phyloP scores from a whole-genome alignment of 805 yeast genomes.

The Sungouiozyma ichnusensis region DNA sequence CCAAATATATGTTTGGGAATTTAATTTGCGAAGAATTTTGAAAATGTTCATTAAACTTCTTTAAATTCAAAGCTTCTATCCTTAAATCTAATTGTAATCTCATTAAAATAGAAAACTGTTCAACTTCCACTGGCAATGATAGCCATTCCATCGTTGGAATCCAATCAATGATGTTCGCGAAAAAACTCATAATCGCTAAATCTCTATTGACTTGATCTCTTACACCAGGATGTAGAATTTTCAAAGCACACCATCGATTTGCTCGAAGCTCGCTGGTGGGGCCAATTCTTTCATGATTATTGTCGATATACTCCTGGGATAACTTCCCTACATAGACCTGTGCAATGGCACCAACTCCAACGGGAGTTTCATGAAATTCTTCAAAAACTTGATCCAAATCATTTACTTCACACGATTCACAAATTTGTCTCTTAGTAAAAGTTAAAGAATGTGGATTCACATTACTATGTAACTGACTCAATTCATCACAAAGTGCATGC shows the following conservation, averaged over 20 bases:
- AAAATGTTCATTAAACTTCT: slow-evolving; percentile 63
- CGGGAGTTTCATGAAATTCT: slow-evolving; percentile 61
- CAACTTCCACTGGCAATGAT: slow-evolving; percentile 88
- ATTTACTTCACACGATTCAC: slow-evolving; percentile 44
- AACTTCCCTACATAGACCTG: slow-evolving; percentile 80
- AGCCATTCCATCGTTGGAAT: slow-evolving; percentile 98
- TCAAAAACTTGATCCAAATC: slow-evolving; percentile 70
- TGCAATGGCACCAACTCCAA: slow-evolving; percentile 98
- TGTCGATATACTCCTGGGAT: slow-evolving; percentile 4
- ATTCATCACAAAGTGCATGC: slow-evolving; percentile 60
- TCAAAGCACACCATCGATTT: slow-evolving; percentile 67
- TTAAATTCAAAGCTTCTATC: slow-evolving; percentile 76
- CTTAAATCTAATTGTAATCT: slow-evolving; percentile 78
- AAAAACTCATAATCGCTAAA: slow-evolving; percentile 68
- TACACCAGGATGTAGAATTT: slow-evolving; percentile 86
- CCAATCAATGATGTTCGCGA: slow-evolving; percentile 58
- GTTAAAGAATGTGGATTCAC: slow-evolving; percentile 61
- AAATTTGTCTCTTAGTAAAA: slow-evolving; percentile 37
- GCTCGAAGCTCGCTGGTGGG: neutral
- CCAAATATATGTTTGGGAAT: slow-evolving; percentile 49
- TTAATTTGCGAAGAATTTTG: slow-evolving; percentile 45
- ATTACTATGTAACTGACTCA: slow-evolving; percentile 71
- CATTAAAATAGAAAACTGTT: slow-evolving; percentile 80
- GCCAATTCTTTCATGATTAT: slow-evolving; percentile 1
- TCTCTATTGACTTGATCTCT: slow-evolving; percentile 66